Evolutionary conservation across 108 stramenopile species (phyloP), one percentile per base, ranked within the genome.

Genomic region (Tribonema minus): DNA sequence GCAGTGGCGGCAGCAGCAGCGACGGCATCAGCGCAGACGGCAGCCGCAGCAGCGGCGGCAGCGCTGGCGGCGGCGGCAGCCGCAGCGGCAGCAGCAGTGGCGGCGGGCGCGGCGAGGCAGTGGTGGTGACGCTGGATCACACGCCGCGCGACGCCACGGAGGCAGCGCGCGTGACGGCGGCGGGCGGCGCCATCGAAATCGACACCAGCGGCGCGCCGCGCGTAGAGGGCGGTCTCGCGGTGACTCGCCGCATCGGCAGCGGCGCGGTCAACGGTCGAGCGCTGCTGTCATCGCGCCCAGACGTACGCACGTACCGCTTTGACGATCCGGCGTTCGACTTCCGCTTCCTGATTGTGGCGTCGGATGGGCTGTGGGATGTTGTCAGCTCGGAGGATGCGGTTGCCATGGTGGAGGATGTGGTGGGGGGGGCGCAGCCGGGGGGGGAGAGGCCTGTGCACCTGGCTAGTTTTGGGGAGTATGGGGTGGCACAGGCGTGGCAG

Each of bases 351-450:
- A 87, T 96, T 41, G 68, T 96, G 34, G 95, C 93, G 46, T 93
- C 92, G 5, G 95, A 96, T 82, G 95, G 95, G 7, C 90, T 96
- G 34, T 96, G 95, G 95, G 95, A 96, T 76, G 92, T 93, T 28
- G 88, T 95, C 72, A 71, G 59, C 63, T 94, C 93, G 67, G 90
- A 92, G 71, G 95, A 96, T 74, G 93, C 91, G 26, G 87, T 91
- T 2, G 84, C 37, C 27, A 67, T 88, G 37, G 68, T 85, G 27
- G 38, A 68, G 37, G 81, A 82, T 39, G 72, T 63, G 37, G 61
- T 73, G 37, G 30, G 28, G 36, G 72, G 62, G 31, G 63, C 72
- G 60, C 6, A 28, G 15, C 6, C 3, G 60, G 60, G 60, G 3
- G 23, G 9, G 60, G 3, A 15, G 3, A n/a, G n/a, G n/a, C n/a